These are phyloP conservation scores for Aspergillus melleus DNA, from an alignment of 2,329 filamentous ascomycete genomes.

Conservation along the genomic window DNA sequence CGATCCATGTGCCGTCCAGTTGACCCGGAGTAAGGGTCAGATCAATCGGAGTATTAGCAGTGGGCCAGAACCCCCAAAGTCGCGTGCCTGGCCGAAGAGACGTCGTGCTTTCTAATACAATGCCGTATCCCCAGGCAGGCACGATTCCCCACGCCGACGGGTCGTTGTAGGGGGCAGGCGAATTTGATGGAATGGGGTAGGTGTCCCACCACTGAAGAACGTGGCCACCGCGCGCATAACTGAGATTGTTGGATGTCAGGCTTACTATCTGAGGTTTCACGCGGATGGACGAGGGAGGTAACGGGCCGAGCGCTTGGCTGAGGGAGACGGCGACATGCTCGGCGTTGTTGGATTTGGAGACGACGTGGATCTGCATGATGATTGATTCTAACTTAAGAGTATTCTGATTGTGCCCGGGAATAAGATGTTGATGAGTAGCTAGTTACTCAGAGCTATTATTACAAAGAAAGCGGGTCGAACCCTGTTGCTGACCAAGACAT, in stretches of 20 bases:
- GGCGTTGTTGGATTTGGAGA: constrained; percentile 9
- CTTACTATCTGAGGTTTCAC: constrained; percentile 10
- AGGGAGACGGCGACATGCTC: constrained; percentile 7
- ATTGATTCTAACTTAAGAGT: neutral
- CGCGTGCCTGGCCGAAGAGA: constrained; percentile 33
- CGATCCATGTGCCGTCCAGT: constrained; percentile 33
- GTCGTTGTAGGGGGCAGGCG: constrained; percentile 33
- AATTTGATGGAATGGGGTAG: constrained; percentile 41
- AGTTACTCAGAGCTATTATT: neutral
- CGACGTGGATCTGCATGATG: constrained; percentile 6
- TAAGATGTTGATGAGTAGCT: too few species aligned
- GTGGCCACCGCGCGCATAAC: constrained; percentile 16
- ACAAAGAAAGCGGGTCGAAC: neutral
- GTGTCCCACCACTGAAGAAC: constrained; percentile 38
- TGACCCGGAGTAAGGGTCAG: constrained; percentile 33
- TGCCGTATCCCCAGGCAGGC: constrained; percentile 50
- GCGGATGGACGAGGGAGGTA: constrained; percentile 14
- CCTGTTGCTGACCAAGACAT: neutral
- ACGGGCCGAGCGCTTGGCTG: neutral
- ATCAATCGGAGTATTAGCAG: constrained; percentile 33
- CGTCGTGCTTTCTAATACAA: constrained; percentile 43
- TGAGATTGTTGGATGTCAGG: constrained; percentile 19
- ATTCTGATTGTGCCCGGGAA: too few species aligned
- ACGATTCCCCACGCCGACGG: constrained; percentile 45
- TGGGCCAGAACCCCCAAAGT: constrained; percentile 48